Percentiles rank a stretch among this genome's conserved stretches.
Conservation (phyloP, 768 basidiomycete species). For the Boletus rubescentipes region DNA sequence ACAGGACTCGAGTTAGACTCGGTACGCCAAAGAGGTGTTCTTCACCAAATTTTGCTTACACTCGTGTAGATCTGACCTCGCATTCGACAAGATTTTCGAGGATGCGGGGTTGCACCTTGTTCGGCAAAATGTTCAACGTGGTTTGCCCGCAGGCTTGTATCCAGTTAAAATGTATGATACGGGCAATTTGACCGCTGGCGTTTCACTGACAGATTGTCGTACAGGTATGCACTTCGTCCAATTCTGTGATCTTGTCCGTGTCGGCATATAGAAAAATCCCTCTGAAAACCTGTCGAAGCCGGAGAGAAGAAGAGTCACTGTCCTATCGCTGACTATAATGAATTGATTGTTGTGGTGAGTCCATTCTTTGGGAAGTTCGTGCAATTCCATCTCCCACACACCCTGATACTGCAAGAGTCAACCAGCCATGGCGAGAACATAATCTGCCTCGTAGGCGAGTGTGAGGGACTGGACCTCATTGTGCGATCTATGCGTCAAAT, state of each 20-base stretch:
- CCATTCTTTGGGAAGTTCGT: no score
- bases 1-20: constrained; percentile 85
- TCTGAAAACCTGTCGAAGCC: no score
- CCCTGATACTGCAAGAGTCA: no score
- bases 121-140: constrained; percentile 74
- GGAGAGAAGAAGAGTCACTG: no score
- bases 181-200: neutral
- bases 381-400: no score
- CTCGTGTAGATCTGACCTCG: constrained; percentile 67
- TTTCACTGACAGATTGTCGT: constrained; percentile 9
- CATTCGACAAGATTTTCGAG: constrained; percentile 76
- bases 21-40: constrained; percentile 45
- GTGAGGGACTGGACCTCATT: no score
- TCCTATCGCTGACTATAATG: no score
- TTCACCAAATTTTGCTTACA: constrained; percentile 2
- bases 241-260: no score
- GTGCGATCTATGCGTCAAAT: no score
- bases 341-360: no score
- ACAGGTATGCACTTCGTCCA: constrained; percentile 30
- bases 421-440: no score
- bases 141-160: constrained; percentile 80
- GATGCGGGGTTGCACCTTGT: constrained; percentile 72
- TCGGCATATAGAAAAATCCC: neutral
- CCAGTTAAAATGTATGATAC: constrained; percentile 77
- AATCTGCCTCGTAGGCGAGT: no score